phyloP scores from a whole-genome alignment of 164 flowering plant species.

The Chloranthus sessilifolius region DNA sequence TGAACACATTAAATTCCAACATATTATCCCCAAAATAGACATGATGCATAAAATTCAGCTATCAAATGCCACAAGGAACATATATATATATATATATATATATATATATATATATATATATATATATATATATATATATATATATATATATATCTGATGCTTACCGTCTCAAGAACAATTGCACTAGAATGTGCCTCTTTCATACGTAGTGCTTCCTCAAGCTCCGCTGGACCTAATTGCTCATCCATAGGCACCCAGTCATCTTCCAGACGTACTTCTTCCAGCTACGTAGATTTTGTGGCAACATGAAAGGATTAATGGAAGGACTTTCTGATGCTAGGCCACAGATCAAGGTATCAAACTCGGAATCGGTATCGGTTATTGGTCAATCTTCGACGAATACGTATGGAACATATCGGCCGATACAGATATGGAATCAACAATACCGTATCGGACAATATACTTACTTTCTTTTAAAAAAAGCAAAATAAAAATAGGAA shows the following conservation, averaged over 20 bases:
- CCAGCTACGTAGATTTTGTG: slow-evolving; percentile 10
- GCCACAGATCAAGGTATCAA: too few species aligned
- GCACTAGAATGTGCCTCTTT: slow-evolving; percentile 92
- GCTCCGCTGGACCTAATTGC: slow-evolving; percentile 49
- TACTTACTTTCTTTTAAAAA: too few species aligned
- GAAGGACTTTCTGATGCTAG: too few species aligned
- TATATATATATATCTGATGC: slow-evolving; percentile 13
- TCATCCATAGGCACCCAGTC: slow-evolving; percentile 98
- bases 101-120: too few species aligned
- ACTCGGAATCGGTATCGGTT: too few species aligned
- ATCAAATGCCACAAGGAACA: background rate
- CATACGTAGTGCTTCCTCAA: slow-evolving; percentile 68
- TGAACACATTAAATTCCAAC: slow-evolving; percentile 12
- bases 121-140: slow-evolving; percentile 1
- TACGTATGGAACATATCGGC: too few species aligned
- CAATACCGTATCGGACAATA: too few species aligned
- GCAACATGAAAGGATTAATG: too few species aligned
- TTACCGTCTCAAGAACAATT: slow-evolving; percentile 88
- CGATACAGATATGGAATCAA: too few species aligned
- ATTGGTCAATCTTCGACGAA: too few species aligned
- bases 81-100: too few species aligned
- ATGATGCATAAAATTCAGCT: background rate
- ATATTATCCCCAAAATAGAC: background rate
- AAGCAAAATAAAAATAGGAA: too few species aligned
- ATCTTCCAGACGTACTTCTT: slow-evolving; percentile 77